These are phyloP conservation scores for Pharnaceum exiguum DNA, from an alignment of 148 eudicot species.

Conservation along the genomic window DNA sequence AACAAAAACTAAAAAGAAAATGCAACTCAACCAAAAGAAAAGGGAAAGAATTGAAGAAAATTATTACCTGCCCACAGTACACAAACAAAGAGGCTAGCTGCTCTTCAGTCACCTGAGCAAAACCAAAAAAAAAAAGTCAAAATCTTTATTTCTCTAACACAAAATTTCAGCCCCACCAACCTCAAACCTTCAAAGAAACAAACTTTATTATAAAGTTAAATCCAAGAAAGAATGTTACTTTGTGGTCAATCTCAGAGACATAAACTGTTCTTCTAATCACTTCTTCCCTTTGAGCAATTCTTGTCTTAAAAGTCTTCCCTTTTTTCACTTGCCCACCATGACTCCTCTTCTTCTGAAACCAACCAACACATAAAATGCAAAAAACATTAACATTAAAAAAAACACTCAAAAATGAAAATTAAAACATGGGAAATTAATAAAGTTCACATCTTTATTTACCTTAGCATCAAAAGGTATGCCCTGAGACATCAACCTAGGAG, in stretches of 20 bases:
- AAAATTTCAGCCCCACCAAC: no score
- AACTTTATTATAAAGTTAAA: no score
- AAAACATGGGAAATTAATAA: no score
- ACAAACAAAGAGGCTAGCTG: conserved; percentile 77
- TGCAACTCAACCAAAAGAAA: no score
- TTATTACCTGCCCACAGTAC: conserved; percentile 77
- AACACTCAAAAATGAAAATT: no score
- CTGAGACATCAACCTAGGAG: no score
- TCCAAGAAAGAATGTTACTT: conserved; percentile 36
- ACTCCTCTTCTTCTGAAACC: conserved; percentile 42
- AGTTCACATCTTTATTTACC: no score
- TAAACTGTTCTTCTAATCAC: conserved; percentile 88
- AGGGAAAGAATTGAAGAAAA: no score
- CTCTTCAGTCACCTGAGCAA: conserved; percentile 76
- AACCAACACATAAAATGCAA: neutral
- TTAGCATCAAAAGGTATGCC: no score
- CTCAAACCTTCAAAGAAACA: no score
- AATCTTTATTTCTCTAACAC: no score
- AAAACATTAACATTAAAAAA: neutral
- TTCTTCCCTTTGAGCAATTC: conserved; percentile 82
- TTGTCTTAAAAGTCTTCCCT: conserved; percentile 61
- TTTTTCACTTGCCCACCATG: conserved; percentile 41
- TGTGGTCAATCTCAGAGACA: conserved; percentile 95
- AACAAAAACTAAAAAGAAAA: no score
- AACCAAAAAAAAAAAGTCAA: neutral